Percentiles rank a stretch among this genome's conserved stretches.
Conservation (phyloP, 345 rosid species). For the Laguncularia racemosa region DNA sequence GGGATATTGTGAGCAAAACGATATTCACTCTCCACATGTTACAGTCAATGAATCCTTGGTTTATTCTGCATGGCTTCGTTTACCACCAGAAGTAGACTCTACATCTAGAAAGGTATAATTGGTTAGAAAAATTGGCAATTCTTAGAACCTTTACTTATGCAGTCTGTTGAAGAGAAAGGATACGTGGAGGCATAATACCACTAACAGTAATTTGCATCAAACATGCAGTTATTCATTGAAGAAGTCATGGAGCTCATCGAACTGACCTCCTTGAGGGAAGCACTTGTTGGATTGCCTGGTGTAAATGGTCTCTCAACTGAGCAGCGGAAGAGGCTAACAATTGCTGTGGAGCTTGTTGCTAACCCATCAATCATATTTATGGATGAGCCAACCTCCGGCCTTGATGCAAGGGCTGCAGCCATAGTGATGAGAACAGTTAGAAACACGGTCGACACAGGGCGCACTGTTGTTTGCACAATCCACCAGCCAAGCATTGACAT, state of each 20-base stretch:
- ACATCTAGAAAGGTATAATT: slow-evolving; percentile 45
- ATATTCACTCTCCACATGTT: slow-evolving; percentile 62
- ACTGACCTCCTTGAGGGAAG: slow-evolving; percentile 39
- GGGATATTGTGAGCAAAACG: slow-evolving; percentile 71
- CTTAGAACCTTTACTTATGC: too few relatives aligned
- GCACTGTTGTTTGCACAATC: slow-evolving; percentile 68
- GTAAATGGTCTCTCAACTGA: slow-evolving; percentile 54
- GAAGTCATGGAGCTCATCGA: slow-evolving; percentile 77
- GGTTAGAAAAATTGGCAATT: background rate
- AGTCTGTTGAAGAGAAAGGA: background rate
- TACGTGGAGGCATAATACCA: background rate
- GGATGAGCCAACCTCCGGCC: slow-evolving; percentile 75
- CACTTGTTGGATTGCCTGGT: slow-evolving; percentile 56
- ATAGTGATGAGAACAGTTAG: slow-evolving; percentile 70
- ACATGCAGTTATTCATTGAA: slow-evolving; percentile 49
- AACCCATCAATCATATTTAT: slow-evolving; percentile 70
- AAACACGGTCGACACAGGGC: slow-evolving; percentile 61
- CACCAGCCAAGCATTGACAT: slow-evolving; percentile 74
- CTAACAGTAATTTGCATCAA: background rate
- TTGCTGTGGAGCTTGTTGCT: slow-evolving; percentile 67
- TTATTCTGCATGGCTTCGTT: slow-evolving; percentile 62
- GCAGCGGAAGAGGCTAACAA: slow-evolving; percentile 61
- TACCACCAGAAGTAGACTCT: slow-evolving; percentile 51
- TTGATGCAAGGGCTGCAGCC: slow-evolving; percentile 81
- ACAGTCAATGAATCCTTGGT: slow-evolving; percentile 55